A percentile compares a stretch with the other conserved stretches of the same genome.
Evolutionary conservation across 495 filamentous ascomycete species (phyloP).

Genomic region (Darksidea phi): DNA sequence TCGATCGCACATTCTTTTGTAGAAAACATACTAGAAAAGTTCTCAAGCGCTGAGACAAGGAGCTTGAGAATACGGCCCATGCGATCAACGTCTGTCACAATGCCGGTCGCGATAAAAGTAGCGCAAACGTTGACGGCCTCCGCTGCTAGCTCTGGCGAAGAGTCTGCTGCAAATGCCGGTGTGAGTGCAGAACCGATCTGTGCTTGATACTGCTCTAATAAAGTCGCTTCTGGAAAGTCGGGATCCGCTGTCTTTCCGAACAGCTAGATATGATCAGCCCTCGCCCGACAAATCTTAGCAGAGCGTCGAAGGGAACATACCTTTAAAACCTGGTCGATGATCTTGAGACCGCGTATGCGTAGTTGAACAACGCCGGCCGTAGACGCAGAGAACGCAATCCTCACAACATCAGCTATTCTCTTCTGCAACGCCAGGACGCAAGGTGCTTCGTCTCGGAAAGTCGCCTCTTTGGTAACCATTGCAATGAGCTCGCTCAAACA

Average conservation of each 20-base stretch:
- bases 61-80: slow-evolving; percentile 97
- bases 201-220: slow-evolving; percentile 96
- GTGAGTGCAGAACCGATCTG: slow-evolving; percentile 96
- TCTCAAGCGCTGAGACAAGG: slow-evolving; percentile 85
- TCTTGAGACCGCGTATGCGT: slow-evolving; percentile 82
- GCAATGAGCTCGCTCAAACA: slow-evolving; percentile 82
- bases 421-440: slow-evolving; percentile 75
- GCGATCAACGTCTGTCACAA: slow-evolving; percentile 94
- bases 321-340: slow-evolving; percentile 87
- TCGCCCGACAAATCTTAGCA: not conserved
- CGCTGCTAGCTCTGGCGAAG: slow-evolving; percentile 89
- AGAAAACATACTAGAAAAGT: slow-evolving; percentile 65
- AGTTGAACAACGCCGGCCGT: slow-evolving; percentile 89
- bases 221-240: slow-evolving; percentile 90
- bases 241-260: slow-evolving; percentile 96
- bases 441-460: slow-evolving; percentile 63
- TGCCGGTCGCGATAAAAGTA: slow-evolving; percentile 92
- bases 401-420: slow-evolving; percentile 87
- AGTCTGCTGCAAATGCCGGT: slow-evolving; percentile 92
- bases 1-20: not conserved
- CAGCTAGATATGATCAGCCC: slow-evolving; percentile 56
- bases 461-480: slow-evolving; percentile 71
- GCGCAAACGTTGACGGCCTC: slow-evolving; percentile 98
- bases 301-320: slow-evolving; percentile 37
- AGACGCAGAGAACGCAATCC: slow-evolving; percentile 96